phyloP scores from a whole-genome alignment of 2,329 filamentous ascomycete genomes.

The Cytospora piceae region DNA sequence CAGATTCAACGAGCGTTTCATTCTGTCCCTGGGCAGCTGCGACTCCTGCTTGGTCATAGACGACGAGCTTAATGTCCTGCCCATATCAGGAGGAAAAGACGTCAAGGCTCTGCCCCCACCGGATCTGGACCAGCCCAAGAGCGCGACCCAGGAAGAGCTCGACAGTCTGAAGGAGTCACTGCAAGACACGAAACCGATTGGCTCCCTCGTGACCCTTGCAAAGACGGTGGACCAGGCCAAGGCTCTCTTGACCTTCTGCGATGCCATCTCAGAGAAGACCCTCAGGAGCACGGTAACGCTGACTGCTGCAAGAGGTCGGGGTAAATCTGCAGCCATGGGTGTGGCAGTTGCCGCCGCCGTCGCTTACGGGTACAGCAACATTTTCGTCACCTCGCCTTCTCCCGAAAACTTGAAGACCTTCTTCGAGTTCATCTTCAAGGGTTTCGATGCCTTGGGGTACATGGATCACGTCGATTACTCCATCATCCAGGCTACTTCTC shows the following conservation, averaged over 20 bases:
- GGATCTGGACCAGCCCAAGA: conserved; percentile 73
- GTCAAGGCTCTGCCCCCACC: conserved; percentile 81
- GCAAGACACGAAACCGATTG: conserved; percentile 83
- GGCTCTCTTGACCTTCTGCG: conserved; percentile 93
- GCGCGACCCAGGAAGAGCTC: conserved; percentile 74
- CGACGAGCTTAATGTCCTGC: conserved; percentile 95
- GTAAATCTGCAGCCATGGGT: conserved; percentile 95
- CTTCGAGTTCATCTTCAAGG: conserved; percentile 98
- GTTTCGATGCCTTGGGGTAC: conserved; percentile 92
- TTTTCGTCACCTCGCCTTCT: conserved; percentile 97
- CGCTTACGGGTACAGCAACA: conserved; percentile 97
- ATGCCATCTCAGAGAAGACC: conserved; percentile 95
- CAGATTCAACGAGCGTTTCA: conserved; percentile 96
- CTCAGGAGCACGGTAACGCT: conserved; percentile 90
- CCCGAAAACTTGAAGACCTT: conserved; percentile 98
- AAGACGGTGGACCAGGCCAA: conserved; percentile 95
- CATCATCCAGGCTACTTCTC: conserved; percentile 97
- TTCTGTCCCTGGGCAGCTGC: conserved; percentile 93
- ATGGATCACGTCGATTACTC: conserved; percentile 96
- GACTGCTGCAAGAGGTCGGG: conserved; percentile 90
- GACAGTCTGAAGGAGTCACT: conserved; percentile 86
- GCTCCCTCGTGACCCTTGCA: conserved; percentile 80
- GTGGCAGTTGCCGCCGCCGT: conserved; percentile 92
- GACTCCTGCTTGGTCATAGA: conserved; percentile 94
- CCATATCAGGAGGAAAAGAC: conserved; percentile 92